A percentile compares a stretch with the other conserved stretches of the same genome.
These are phyloP conservation scores for Candida vaughaniae DNA, from an alignment of 805 yeast species.

Conservation along the genomic window DNA sequence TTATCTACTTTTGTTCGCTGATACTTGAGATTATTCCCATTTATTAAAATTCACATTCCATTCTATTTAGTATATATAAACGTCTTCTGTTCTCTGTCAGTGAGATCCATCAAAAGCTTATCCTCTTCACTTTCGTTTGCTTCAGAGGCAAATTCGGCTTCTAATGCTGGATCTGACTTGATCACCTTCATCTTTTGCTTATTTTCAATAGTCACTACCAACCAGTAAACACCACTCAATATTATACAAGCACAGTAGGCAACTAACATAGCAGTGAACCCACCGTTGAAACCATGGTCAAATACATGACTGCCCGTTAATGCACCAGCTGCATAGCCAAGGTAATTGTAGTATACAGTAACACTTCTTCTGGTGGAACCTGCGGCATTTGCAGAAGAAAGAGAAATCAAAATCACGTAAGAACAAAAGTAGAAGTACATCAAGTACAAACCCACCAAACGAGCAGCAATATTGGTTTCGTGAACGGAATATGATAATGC, in stretches of 20 bases:
- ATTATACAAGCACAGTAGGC: conserved; percentile 19
- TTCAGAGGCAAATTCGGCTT: conserved; percentile 9
- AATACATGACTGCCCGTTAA: conserved; percentile 27
- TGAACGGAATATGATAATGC: conserved; percentile 17
- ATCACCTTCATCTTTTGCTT: conserved; percentile 13
- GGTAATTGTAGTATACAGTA: conserved; percentile 32
- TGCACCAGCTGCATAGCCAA: conserved; percentile 31
- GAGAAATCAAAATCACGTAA: conserved; percentile 27
- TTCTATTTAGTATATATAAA: conserved; percentile 20
- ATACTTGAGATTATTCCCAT: neutral
- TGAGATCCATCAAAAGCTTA: conserved; percentile 15
- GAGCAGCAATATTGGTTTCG: conserved; percentile 18
- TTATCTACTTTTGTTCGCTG: no score
- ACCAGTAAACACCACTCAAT: conserved; percentile 16
- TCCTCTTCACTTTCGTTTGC: conserved; percentile 9
- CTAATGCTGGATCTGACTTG: conserved; percentile 7
- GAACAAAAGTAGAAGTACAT: conserved; percentile 33
- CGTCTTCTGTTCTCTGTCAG: conserved; percentile 19
- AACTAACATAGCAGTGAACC: conserved; percentile 19
- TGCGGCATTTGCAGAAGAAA: conserved; percentile 28
- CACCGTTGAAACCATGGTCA: conserved; percentile 18
- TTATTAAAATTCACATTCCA: no score
- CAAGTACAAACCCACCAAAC: conserved; percentile 25
- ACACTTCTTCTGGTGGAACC: conserved; percentile 32
- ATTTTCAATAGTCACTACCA: conserved; percentile 15